Percentiles rank a stretch among this genome's conserved stretches.
Conservation (phyloP, 306 rosid genomes). For the Clitoria ternatea region DNA sequence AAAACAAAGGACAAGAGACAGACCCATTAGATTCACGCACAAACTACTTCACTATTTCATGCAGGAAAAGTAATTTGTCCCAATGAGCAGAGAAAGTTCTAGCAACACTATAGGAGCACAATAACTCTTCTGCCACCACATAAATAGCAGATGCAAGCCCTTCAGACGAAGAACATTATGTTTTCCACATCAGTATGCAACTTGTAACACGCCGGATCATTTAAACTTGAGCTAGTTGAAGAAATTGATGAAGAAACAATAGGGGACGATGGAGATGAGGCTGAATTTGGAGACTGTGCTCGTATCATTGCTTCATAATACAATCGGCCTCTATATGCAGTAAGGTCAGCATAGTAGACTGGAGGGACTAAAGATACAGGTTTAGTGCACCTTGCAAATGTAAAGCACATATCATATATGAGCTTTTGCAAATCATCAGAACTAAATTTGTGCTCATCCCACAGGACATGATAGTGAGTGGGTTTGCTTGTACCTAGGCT, state of each 20-base stretch:
- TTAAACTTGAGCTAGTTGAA: slow-evolving; percentile 26
- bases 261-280: slow-evolving; percentile 14
- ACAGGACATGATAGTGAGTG: slow-evolving; percentile 69
- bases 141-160: not conserved
- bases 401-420: slow-evolving; percentile 66
- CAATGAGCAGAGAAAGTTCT: not conserved
- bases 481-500: slow-evolving; percentile 81
- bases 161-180: slow-evolving; percentile 56
- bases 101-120: not conserved
- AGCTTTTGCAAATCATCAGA: slow-evolving; percentile 68
- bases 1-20: not conserved
- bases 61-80: slow-evolving; percentile 13
- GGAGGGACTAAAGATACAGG: slow-evolving; percentile 83
- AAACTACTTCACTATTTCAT: slow-evolving; percentile 30
- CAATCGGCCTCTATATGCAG: slow-evolving; percentile 66
- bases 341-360: slow-evolving; percentile 81
- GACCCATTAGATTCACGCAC: slow-evolving; percentile 64
- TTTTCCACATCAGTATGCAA: slow-evolving; percentile 50
- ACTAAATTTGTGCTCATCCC: slow-evolving; percentile 63
- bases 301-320: slow-evolving; percentile 48
- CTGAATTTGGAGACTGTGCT: slow-evolving; percentile 24
- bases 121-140: not conserved
- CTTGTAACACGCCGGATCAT: slow-evolving; percentile 28
- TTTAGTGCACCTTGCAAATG: slow-evolving; percentile 76
- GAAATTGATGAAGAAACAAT: slow-evolving; percentile 22